Conservation (phyloP, 805 yeast species). For the Cyberlindnera subsufficiens region DNA sequence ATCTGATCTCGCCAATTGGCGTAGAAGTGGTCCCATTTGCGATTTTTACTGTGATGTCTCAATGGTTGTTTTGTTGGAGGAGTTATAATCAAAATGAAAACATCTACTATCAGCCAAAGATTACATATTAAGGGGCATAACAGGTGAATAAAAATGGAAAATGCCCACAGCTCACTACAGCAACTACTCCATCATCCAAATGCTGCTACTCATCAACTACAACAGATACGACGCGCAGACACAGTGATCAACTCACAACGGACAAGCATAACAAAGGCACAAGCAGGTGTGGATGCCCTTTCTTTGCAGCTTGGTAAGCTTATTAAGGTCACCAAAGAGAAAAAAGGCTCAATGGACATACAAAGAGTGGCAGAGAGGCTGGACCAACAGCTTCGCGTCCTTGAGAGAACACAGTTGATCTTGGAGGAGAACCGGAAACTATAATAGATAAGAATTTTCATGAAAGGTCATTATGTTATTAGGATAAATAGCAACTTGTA, state of each 20-base stretch:
- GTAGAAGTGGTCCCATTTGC: background rate
- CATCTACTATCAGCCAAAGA: background rate
- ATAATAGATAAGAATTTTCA: constrained; percentile 2
- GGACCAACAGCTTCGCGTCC: constrained; percentile 66
- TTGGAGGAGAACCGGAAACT: constrained; percentile 25
- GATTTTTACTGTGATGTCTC: background rate
- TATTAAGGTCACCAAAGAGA: background rate
- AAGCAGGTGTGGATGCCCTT: constrained; percentile 5
- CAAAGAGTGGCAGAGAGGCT: constrained; percentile 60
- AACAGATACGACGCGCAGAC: constrained; percentile 19
- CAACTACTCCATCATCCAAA: constrained; percentile 9
- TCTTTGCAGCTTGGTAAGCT: constrained; percentile 7
- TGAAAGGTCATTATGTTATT: constrained; percentile 1
- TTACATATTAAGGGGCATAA: background rate
- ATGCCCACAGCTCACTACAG: constrained; percentile 1
- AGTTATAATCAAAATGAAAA: background rate
- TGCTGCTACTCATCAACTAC: constrained; percentile 11
- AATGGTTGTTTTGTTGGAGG: background rate
- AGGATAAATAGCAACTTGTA: background rate
- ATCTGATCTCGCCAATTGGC: background rate
- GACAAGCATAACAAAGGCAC: constrained; percentile 9
- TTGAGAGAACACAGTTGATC: constrained; percentile 49
- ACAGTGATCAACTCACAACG: constrained; percentile 18
- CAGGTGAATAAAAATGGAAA: constrained; percentile 1
- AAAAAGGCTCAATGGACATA: constrained; percentile 22